These are phyloP conservation scores for Clonostachys chloroleuca DNA, from an alignment of 2,329 filamentous ascomycete species.

Conservation along the genomic window DNA sequence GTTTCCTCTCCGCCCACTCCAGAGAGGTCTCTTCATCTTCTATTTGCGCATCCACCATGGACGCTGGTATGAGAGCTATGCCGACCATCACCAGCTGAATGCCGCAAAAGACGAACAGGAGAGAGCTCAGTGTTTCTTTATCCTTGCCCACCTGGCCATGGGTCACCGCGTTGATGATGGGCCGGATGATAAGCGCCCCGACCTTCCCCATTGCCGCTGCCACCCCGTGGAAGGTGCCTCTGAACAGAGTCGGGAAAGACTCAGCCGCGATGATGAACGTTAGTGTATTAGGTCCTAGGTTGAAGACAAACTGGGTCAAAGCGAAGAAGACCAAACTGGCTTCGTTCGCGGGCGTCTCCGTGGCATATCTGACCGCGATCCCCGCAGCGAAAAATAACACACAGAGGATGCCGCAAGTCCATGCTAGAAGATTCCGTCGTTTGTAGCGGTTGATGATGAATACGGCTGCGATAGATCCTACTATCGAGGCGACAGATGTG, in stretches of 20 bases:
- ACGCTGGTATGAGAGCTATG: background rate
- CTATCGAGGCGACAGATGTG: slow-evolving; percentile 45
- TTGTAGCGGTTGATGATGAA: slow-evolving; percentile 40
- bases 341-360: slow-evolving; percentile 21
- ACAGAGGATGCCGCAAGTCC: slow-evolving; percentile 40
- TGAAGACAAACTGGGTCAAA: slow-evolving; percentile 49
- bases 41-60: background rate
- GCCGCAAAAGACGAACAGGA: background rate
- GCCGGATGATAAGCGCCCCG: background rate
- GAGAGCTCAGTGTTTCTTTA: background rate
- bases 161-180: background rate
- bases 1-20: background rate
- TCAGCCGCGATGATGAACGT: slow-evolving; percentile 63
- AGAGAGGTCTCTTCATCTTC: background rate
- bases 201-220: slow-evolving; percentile 51
- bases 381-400: slow-evolving; percentile 43
- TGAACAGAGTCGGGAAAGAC: slow-evolving; percentile 60
- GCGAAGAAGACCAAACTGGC: slow-evolving; percentile 46
- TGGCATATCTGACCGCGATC: slow-evolving; percentile 29
- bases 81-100: background rate
- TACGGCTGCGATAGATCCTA: slow-evolving; percentile 43
- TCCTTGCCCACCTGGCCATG: background rate
- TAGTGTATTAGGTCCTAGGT: slow-evolving; percentile 55
- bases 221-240: slow-evolving; percentile 58
- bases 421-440: slow-evolving; percentile 43